Conservation (phyloP, 371 early-diverging fungal species). For the Chytridium lagenaria region DNA sequence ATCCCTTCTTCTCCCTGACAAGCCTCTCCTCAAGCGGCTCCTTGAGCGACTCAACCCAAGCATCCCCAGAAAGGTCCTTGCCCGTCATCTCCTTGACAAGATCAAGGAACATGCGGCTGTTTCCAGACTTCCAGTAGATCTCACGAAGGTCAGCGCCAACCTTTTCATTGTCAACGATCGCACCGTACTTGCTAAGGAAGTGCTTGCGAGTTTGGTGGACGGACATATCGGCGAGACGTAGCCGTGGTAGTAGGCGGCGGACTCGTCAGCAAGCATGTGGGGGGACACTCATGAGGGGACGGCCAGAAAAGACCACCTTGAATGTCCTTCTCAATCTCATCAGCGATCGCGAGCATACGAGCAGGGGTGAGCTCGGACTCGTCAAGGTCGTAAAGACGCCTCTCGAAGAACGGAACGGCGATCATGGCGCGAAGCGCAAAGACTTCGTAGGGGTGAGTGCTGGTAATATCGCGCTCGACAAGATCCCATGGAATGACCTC, state of each 20-base stretch:
- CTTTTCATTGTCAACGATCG: conserved; percentile 38
- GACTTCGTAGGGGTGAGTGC: conserved; percentile 34
- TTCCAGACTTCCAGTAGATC: conserved; percentile 40
- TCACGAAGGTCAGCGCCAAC: conserved; percentile 36
- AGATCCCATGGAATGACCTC: conserved; percentile 41
- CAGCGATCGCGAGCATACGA: conserved; percentile 29
- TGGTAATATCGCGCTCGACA: conserved; percentile 34
- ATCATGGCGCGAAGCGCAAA: conserved; percentile 37
- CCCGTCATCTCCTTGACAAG: conserved; percentile 43
- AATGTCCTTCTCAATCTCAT: conserved; percentile 37
- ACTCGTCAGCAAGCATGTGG: conserved; percentile 43
- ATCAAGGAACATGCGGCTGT: conserved; percentile 36
- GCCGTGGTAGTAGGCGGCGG: conserved; percentile 30
- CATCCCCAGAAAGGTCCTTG: conserved; percentile 30
- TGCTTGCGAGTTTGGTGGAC: conserved; percentile 43
- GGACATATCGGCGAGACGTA: conserved; percentile 43
- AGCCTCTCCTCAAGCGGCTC: conserved; percentile 33
- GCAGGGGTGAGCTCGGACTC: conserved; percentile 37
- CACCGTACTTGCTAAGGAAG: conserved; percentile 39
- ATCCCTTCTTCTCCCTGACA: conserved; percentile 28
- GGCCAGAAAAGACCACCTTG: conserved; percentile 34
- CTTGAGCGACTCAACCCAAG: conserved; percentile 34
- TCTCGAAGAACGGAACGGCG: conserved; percentile 43
- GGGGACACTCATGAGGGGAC: conserved; percentile 38
- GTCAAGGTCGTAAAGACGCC: conserved; percentile 37